Evolutionary conservation across 352 stramenopile genomes (phyloP).

Genomic region (Nothophytophthora sp.): DNA sequence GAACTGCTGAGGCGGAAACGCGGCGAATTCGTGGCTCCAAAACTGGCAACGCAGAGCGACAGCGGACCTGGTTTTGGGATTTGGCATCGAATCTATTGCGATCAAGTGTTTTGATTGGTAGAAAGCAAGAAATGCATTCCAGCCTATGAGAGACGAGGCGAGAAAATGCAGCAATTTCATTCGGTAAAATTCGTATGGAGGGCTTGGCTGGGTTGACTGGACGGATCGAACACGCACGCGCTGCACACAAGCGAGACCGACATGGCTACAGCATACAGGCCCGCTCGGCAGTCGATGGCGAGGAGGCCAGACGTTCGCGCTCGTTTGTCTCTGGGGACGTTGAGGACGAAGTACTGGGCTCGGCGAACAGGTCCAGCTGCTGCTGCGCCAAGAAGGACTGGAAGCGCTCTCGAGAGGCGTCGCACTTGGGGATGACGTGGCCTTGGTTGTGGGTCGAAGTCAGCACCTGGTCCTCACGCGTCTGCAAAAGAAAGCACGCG

Average conservation of each 20-base stretch:
- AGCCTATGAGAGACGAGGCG: conserved; percentile 10
- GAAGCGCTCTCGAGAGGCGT: conserved; percentile 49
- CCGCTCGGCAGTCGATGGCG: conserved; percentile 18
- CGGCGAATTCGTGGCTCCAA: conserved; percentile 17
- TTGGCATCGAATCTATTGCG: neutral
- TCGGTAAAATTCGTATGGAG: conserved; percentile 19
- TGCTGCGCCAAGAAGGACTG: conserved; percentile 47
- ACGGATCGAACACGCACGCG: neutral
- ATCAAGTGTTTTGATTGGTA: conserved; percentile 19
- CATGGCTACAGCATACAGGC: conserved; percentile 21
- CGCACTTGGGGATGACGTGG: conserved; percentile 81
- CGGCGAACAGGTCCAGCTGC: conserved; percentile 22
- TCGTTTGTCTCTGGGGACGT: conserved; percentile 10
- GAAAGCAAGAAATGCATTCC: conserved; percentile 9
- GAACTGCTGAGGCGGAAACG: neutral
- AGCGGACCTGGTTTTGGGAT: conserved; percentile 14
- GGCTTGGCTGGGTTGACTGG: conserved; percentile 1
- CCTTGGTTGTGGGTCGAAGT: conserved; percentile 73
- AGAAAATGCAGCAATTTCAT: conserved; percentile 2
- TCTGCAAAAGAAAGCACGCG: conserved; percentile 19
- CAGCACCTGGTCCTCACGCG: conserved; percentile 41
- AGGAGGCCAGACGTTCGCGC: conserved; percentile 17
- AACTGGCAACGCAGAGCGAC: no score
- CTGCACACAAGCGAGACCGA: conserved; percentile 3
- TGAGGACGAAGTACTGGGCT: conserved; percentile 22